Evolutionary conservation across 768 basidiomycete species (phyloP), one percentile per base, ranked within the genome.

Genomic region (Serendipita sp.): DNA sequence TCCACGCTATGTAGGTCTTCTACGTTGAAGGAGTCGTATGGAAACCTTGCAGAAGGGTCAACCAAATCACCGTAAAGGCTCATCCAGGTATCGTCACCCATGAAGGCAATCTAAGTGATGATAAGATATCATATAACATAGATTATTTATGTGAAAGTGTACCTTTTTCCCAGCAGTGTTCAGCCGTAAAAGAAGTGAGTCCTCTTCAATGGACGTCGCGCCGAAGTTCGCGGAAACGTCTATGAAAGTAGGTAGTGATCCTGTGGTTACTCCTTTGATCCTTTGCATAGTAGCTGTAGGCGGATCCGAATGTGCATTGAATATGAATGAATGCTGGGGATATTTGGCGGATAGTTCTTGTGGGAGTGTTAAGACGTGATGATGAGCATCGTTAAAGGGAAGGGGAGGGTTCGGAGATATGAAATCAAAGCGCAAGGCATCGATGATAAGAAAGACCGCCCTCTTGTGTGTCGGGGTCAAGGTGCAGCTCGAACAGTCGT

Each of bases 41-140:
- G 86, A 71, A 83, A 87, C 0, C 86, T 79, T 78, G 88, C 83
- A 70, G 89, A 85, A 13, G 77, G 73, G 34, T 80, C 77, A 68
- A 97, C 92, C 3, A 83, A 76, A 63, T 81, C 76, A 0, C 94
- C 91, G 71, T 93, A 99, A 11, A 94, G 81, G 1, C 85, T 81
- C 74, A 88, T 82, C 96, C 96, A 99, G 0, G 96, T 99, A 73
- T 98, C 92, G 70, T 98, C 95, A 0, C 96, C 95, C 85, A 91
- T 91, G 72, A 97, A 88, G 1, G 88, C 90, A 63, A 90, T 75
- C 81, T 88, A 77, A 66, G 71, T 41, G 73, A 0, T 71, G 71
- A 70, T 74, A 65, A 30, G 64, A 47, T 64, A 60, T 70, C 66
- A 66, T 68, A 64, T 66, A 52, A 7, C 36, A 10, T 28, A 34